Evolutionary conservation across 2,329 filamentous ascomycete species (phyloP), one percentile per base, ranked within the genome.

Genomic region (Colletotrichum liaoningense): DNA sequence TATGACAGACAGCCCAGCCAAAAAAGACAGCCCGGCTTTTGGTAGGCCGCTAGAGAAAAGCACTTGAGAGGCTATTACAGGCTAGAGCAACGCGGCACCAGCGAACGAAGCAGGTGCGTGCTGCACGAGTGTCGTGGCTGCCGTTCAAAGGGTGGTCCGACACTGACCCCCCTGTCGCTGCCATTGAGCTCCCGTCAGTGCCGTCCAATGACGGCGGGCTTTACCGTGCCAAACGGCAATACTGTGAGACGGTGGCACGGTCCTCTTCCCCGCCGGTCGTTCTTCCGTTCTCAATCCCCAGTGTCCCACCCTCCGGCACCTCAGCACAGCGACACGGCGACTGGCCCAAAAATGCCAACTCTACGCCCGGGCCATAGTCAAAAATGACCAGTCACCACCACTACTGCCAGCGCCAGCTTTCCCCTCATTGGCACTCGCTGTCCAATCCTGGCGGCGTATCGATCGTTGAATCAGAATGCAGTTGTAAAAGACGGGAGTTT

Each of bases 61-160:
- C 30, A 56, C 54, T 63, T 26, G n/a, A 24, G 42, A 14, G 58
- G 55, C 65, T 69, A 69, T 69, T 69, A 52, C 55, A 58, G 69
- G 56, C 68, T 58, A 72, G 69, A 69, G 69, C 69, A 59, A 69
- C 66, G 69, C 69, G 46, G 59, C 66, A 72, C 69, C 59, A 72
- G 59, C 66, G 54, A 75, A 69, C 63, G 55, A 64, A 58, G 62
- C 46, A 73, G 63, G 57, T 75, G 74, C 74, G 65, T 75, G 77
- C 83, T 85, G 84, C 84, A 86, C 69, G 79, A 81, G 74, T 84
- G 84, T 86, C 85, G 85, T 87, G 85, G 85, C 85, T 84, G 79
- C 79, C 81, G 79, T 81, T 84, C 80, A 85, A 83, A 84, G 84
- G 84, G 75, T 80, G 73, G 75, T 67, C 69, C 69, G 57, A 62